Conservation (phyloP, 225 moss, liverwort and hornwort species). For the Climacium dendroides region DNA sequence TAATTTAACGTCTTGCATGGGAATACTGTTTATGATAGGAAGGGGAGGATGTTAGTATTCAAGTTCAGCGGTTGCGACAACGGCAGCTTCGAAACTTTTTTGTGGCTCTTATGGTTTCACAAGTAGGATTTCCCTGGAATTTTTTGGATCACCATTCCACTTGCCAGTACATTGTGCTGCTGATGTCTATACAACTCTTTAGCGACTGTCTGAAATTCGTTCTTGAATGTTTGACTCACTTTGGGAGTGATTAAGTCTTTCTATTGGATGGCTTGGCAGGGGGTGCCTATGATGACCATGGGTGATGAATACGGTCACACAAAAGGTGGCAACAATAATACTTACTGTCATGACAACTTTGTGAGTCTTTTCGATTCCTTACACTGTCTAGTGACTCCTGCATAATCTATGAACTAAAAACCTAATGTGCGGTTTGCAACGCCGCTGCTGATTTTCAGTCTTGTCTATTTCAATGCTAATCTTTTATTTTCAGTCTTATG, state of each 20-base stretch:
- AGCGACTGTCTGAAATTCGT: background rate
- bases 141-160: background rate
- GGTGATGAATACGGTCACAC: constrained; percentile 83
- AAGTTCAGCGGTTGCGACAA: constrained; percentile 67
- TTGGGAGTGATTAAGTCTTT: background rate
- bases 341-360: constrained; percentile 79
- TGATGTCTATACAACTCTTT: background rate
- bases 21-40: constrained; percentile 26
- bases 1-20: background rate
- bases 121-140: constrained; percentile 20
- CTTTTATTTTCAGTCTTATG: background rate
- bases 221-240: background rate
- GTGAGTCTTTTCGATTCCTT: constrained; percentile 26
- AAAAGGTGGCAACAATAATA: constrained; percentile 84
- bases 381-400: background rate
- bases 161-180: background rate
- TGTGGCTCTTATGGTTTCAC: constrained; percentile 77
- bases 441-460: background rate
- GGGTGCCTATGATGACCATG: constrained; percentile 87
- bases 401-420: background rate
- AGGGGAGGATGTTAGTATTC: constrained; percentile 45
- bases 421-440: background rate
- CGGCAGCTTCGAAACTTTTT: constrained; percentile 80
- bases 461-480: background rate
- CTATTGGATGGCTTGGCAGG: constrained; percentile 26